A percentile compares a stretch with the other conserved stretches of the same genome.
phyloP scores from a whole-genome alignment of 2,329 filamentous ascomycete species.

The Pseudophaeomoniella oleicola region DNA sequence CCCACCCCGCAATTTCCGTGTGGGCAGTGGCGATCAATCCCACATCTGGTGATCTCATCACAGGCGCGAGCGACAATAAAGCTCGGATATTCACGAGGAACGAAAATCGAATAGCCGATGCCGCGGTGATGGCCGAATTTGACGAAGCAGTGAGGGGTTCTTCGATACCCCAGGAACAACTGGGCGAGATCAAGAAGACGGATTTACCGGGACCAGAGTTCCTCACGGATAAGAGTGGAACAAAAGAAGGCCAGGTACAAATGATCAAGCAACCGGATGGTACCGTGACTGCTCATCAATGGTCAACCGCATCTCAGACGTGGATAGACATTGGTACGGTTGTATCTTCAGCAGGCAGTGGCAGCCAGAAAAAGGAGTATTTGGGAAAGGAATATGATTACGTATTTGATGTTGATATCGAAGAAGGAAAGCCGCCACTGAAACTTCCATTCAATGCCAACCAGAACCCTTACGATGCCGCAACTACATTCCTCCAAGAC shows the following conservation, averaged over 20 bases:
- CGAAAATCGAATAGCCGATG: constrained; percentile 52
- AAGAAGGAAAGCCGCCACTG: constrained; percentile 80
- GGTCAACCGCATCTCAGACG: constrained; percentile 57
- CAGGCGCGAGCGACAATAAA: constrained; percentile 76
- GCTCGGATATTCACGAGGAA: constrained; percentile 72
- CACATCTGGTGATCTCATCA: constrained; percentile 82
- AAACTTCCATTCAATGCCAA: constrained; percentile 91
- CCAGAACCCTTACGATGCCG: constrained; percentile 83
- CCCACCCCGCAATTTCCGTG: constrained; percentile 89
- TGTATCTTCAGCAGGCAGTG: constrained; percentile 74
- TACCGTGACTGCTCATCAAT: constrained; percentile 72
- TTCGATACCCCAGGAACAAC: constrained; percentile 73
- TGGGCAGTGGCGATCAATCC: constrained; percentile 78
- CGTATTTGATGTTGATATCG: constrained; percentile 92
- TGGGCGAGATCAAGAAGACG: constrained; percentile 78
- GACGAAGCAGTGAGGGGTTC: constrained; percentile 70
- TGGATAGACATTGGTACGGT: constrained; percentile 92
- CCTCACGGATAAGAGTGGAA: constrained; percentile 63
- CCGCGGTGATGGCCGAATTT: constrained; percentile 56
- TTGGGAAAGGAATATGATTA: constrained; percentile 85
- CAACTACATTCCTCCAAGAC: constrained; percentile 76
- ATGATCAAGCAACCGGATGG: constrained; percentile 77
- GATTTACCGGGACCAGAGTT: constrained; percentile 82
- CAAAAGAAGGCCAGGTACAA: constrained; percentile 91
- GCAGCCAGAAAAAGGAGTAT: constrained; percentile 61